Conservation (phyloP, 1,139 yeast genomes). For the Blastobotrys niveus region DNA sequence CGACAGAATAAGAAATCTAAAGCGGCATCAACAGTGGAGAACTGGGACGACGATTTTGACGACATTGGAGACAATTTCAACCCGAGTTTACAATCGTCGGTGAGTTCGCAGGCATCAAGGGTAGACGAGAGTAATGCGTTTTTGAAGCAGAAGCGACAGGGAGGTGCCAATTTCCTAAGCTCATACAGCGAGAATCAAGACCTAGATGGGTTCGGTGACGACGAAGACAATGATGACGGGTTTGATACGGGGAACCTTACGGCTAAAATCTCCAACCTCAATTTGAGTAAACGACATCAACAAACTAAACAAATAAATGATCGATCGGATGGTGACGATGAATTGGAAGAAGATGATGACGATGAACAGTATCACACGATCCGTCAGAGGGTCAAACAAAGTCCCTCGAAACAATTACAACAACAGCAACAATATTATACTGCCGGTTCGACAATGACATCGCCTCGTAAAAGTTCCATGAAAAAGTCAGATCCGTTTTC, state of each 20-base stretch:
- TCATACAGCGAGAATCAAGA: conserved; percentile 5
- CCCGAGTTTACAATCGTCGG: conserved; percentile 10
- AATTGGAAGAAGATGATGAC: conserved; percentile 1
- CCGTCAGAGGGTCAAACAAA: background rate
- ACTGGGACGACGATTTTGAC: conserved; percentile 27
- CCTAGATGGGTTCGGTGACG: conserved; percentile 1
- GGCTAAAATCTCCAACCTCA: conserved; percentile 3
- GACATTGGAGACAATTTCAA: conserved; percentile 16
- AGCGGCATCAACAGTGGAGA: no score
- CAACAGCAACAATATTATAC: background rate
- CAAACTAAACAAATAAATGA: background rate
- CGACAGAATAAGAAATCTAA: no score
- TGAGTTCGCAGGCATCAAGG: conserved; percentile 8
- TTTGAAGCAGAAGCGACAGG: background rate
- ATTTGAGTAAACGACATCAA: background rate
- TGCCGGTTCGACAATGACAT: no score
- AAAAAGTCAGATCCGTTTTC: no score
- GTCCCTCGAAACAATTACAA: no score
- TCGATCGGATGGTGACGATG: conserved; percentile 6
- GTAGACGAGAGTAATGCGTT: no score
- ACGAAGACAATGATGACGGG: conserved; percentile 5
- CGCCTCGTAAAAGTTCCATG: no score
- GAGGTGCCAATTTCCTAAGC: background rate
- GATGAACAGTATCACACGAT: conserved; percentile 4
- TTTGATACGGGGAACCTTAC: conserved; percentile 2